These are phyloP conservation scores for Beta corolliflora DNA, from an alignment of 179 eudicot genomes.

Conservation along the genomic window DNA sequence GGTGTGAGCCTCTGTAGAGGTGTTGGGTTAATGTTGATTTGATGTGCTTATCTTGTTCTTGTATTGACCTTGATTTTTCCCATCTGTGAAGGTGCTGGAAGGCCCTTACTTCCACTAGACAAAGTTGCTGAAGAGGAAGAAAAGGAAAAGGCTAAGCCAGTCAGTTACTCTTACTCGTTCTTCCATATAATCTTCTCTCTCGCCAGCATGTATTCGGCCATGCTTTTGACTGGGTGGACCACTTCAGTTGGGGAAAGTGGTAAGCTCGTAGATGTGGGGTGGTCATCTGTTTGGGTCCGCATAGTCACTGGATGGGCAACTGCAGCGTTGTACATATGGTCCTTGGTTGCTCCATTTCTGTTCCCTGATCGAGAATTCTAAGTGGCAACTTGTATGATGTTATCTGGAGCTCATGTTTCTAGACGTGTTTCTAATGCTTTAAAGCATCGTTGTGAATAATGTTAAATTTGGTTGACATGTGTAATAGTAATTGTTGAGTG, in stretches of 20 bases:
- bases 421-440: background rate
- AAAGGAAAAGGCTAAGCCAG: slow-evolving; percentile 71
- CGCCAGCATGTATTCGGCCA: slow-evolving; percentile 99
- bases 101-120: slow-evolving; percentile 94
- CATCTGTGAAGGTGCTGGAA: slow-evolving; percentile 61
- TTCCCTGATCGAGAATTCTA: slow-evolving; percentile 96
- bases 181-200: slow-evolving; percentile 97
- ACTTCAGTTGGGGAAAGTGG: slow-evolving; percentile 97
- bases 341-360: slow-evolving; percentile 76
- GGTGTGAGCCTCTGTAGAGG: background rate
- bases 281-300: slow-evolving; percentile 99
- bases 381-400: slow-evolving; percentile 11
- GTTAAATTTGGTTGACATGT: slow-evolving; percentile 1
- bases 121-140: slow-evolving; percentile 70
- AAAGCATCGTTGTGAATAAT: background rate
- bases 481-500: background rate
- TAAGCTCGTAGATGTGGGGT: slow-evolving; percentile 86
- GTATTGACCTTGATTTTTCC: slow-evolving; percentile 8
- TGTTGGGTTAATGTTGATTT: too few relatives aligned
- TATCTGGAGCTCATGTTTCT: background rate
- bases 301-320: slow-evolving; percentile 96
- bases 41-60: background rate
- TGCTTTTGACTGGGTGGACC: slow-evolving; percentile 99
- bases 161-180: slow-evolving; percentile 90
- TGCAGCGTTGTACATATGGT: slow-evolving; percentile 87